Evolutionary conservation across 129 eudicot species (phyloP).

Genomic region (Gnaphalium uliginosum): DNA sequence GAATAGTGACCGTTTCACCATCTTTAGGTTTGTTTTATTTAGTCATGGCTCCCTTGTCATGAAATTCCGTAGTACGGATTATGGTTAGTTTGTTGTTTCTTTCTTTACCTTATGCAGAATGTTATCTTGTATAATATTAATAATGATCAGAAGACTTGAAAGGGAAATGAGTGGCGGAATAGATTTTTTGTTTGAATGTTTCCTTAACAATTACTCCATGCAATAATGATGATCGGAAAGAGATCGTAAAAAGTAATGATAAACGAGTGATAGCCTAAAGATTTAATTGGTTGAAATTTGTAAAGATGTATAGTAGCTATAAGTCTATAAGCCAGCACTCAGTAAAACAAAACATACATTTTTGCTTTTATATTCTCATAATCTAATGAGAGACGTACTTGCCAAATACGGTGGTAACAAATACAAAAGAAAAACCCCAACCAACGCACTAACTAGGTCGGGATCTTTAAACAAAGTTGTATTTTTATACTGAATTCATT

Average conservation of each 20-base stretch:
- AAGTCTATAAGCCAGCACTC: no score
- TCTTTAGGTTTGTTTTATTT: slow-evolving; percentile 7
- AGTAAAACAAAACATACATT: no score
- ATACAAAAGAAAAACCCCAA: no score
- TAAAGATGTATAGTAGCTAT: no score
- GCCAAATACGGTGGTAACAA: no score
- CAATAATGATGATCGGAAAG: no score
- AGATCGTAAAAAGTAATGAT: not conserved
- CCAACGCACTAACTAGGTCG: not conserved
- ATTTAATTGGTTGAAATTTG: no score
- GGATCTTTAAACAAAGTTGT: not conserved
- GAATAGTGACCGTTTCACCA: not conserved
- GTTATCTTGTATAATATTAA: not conserved
- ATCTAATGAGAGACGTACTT: no score
- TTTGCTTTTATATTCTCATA: no score
- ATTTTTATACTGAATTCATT: not conserved
- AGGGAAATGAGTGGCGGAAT: not conserved
- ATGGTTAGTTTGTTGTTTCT: not conserved
- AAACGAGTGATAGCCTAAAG: no score
- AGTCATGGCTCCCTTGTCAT: not conserved
- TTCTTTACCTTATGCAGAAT: not conserved
- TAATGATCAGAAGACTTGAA: not conserved
- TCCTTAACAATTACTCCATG: no score
- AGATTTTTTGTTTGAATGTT: not conserved
- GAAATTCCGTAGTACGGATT: not conserved